A percentile compares a stretch with the other conserved stretches of the same genome.
These are phyloP conservation scores for Salvia sclarea DNA, from an alignment of 305 asterid species.

Conservation along the genomic window DNA sequence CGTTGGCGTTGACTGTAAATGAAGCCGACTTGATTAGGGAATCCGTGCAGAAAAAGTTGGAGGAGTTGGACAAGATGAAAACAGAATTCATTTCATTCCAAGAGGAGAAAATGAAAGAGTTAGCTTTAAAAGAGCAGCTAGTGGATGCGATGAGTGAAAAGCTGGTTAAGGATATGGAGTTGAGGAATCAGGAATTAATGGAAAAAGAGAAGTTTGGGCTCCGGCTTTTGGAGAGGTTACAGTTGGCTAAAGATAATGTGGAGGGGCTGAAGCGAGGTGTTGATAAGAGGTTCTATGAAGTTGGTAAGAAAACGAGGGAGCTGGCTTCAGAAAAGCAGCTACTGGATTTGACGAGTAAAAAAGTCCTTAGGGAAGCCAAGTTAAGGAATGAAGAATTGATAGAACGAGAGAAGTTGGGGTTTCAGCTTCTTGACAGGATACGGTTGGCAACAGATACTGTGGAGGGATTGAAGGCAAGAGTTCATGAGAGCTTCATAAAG, in stretches of 20 bases:
- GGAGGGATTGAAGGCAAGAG: slow-evolving; percentile 19
- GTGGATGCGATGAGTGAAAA: slow-evolving; percentile 22
- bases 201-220: slow-evolving; percentile 8
- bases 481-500: slow-evolving; percentile 18
- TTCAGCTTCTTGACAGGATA: slow-evolving; percentile 32
- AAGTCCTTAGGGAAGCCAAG: slow-evolving; percentile 21
- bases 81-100: slow-evolving; percentile 17
- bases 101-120: slow-evolving; percentile 29
- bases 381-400: slow-evolving; percentile 28
- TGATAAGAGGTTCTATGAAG: slow-evolving; percentile 10
- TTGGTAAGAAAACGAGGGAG: slow-evolving; percentile 3
- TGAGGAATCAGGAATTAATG: slow-evolving; percentile 28
- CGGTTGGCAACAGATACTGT: background rate
- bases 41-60: slow-evolving; percentile 25
- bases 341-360: slow-evolving; percentile 17
- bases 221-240: slow-evolving; percentile 33
- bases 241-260: slow-evolving; percentile 26
- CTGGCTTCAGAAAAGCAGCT: slow-evolving; percentile 28
- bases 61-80: slow-evolving; percentile 35
- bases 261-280: slow-evolving; percentile 20
- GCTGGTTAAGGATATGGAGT: slow-evolving; percentile 19
- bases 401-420: slow-evolving; percentile 15
- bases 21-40: slow-evolving; percentile 32
- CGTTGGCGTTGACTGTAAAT: background rate
- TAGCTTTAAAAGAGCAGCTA: slow-evolving; percentile 32